Evolutionary conservation across 495 filamentous ascomycete species (phyloP), one percentile per base, ranked within the genome.

Genomic region (Hyaloscypha finlandica): DNA sequence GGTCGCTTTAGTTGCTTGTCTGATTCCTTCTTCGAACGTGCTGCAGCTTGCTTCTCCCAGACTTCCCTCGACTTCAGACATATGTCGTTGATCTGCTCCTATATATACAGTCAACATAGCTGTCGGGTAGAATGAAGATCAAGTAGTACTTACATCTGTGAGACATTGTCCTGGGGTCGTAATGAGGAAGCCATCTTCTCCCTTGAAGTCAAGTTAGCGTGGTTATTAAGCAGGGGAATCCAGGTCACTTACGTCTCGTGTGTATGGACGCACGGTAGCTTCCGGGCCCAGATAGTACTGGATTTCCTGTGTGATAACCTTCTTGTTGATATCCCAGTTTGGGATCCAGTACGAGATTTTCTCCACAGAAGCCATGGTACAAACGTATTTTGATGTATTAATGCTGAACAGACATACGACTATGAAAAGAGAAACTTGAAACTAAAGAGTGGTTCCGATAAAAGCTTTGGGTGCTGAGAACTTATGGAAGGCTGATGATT

Each of bases 31-130:
- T 81, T 76, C 51, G 80, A 77, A 57, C 80, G 73, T 22, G 83
- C 83, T 19, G 82, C 83, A n/a, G 83, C 83, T 76, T 85, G 81
- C 70, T 75, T 81, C 70, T 84, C 82, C 82, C 82, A 85, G 74
- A 83, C 78, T 61, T 85, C 79, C 63, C 79, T 83, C 19, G 82
- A 84, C 74, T 85, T 85, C 48, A 78, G 60, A 73, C 83, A 86
- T 31, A 86, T 84, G 70, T 86, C 83, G 65, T 86, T 81, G 53
- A 86, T 86, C 73, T 86, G 83, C 75, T 85, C 82, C 83, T 85
- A 70, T 48, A 22, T 31, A 55, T 48, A 16, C 9, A 52, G 66
- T 69, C 62, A 74, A 68, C 57, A 42, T 51, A 2, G 22, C 20
- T 55, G 20, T 57, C 6, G 11, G 33, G 29, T 68, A 12, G 42